A percentile compares a stretch with the other conserved stretches of the same genome.
Conservation (phyloP, 2,329 filamentous ascomycete genomes). For the Epichloe sp. region DNA sequence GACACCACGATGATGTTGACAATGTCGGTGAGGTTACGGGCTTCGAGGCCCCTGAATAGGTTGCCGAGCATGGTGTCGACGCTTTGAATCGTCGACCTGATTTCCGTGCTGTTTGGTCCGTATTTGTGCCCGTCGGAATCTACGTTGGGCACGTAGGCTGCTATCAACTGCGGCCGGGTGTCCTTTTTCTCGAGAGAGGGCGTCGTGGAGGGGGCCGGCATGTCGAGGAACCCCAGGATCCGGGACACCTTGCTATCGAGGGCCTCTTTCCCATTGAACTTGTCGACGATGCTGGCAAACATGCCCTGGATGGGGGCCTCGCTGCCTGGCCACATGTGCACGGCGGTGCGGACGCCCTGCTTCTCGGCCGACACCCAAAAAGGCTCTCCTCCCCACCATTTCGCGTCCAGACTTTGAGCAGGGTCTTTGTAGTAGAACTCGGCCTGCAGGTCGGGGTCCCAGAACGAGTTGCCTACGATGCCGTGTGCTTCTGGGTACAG, state of each 20-base stretch:
- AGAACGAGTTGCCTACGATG: slow-evolving; percentile 88
- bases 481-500: slow-evolving; percentile 88
- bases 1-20: slow-evolving; percentile 95
- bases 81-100: slow-evolving; percentile 59
- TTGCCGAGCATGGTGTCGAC: slow-evolving; percentile 73
- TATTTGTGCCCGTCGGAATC: slow-evolving; percentile 77
- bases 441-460: slow-evolving; percentile 62
- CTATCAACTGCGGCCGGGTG: slow-evolving; percentile 77
- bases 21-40: slow-evolving; percentile 73
- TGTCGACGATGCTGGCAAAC: slow-evolving; percentile 71
- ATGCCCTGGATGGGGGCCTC: slow-evolving; percentile 71
- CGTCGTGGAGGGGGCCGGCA: slow-evolving; percentile 56
- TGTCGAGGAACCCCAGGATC: slow-evolving; percentile 72
- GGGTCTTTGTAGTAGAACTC: slow-evolving; percentile 86
- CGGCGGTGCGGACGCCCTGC: slow-evolving; percentile 62
- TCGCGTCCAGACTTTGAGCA: slow-evolving; percentile 59
- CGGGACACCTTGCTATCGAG: slow-evolving; percentile 65
- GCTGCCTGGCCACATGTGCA: slow-evolving; percentile 98
- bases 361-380: slow-evolving; percentile 82
- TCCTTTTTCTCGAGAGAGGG: slow-evolving; percentile 33
- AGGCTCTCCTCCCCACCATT: slow-evolving; percentile 94
- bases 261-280: slow-evolving; percentile 65
- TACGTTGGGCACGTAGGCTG: slow-evolving; percentile 87
- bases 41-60: slow-evolving; percentile 62
- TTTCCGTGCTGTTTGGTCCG: slow-evolving; percentile 91